Evolutionary conservation across 2,329 filamentous ascomycete genomes (phyloP).

Genomic region (Seiridium cupressi): DNA sequence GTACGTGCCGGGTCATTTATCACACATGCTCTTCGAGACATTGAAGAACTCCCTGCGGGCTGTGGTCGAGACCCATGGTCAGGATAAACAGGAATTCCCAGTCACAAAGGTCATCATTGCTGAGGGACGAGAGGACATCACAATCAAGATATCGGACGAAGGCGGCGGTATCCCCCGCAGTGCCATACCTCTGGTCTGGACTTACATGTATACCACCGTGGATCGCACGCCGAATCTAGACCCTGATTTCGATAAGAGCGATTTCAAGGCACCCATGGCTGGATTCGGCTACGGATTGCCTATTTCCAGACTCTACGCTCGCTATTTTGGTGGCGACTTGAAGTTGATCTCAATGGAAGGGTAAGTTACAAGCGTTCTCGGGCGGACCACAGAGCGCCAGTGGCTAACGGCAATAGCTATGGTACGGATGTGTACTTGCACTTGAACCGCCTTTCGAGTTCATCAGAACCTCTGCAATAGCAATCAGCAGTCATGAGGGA

Average conservation of each 20-base stretch:
- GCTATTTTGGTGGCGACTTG: slow-evolving; percentile 95
- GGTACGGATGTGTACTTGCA: slow-evolving; percentile 98
- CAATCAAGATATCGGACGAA: slow-evolving; percentile 96
- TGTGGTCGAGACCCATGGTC: slow-evolving; percentile 91
- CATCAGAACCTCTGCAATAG: slow-evolving; percentile 96
- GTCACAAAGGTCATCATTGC: slow-evolving; percentile 97
- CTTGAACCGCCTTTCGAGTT: slow-evolving; percentile 91
- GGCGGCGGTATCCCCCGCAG: slow-evolving; percentile 92
- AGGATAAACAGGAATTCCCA: slow-evolving; percentile 94
- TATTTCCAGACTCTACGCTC: slow-evolving; percentile 88
- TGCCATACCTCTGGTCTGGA: slow-evolving; percentile 97
- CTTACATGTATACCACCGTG: slow-evolving; percentile 99
- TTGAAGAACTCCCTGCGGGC: slow-evolving; percentile 97
- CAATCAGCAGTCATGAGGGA: slow-evolving; percentile 87
- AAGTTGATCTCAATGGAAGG: slow-evolving; percentile 99
- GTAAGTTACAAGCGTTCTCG: slow-evolving; percentile 49
- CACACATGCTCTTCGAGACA: slow-evolving; percentile 99
- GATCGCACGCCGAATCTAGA: slow-evolving; percentile 93
- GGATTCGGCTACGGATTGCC: slow-evolving; percentile 98
- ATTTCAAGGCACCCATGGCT: slow-evolving; percentile 99
- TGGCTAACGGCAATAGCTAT: slow-evolving; percentile 60
- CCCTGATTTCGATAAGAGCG: slow-evolving; percentile 97
- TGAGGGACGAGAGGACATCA: slow-evolving; percentile 97
- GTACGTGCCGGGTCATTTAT: slow-evolving; percentile 98
- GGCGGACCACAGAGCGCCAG: slow-evolving; percentile 7